Evolutionary conservation across 169 alveolate species (phyloP), one percentile per base, ranked within the genome.

Genomic region (Eimeria acervulina): DNA sequence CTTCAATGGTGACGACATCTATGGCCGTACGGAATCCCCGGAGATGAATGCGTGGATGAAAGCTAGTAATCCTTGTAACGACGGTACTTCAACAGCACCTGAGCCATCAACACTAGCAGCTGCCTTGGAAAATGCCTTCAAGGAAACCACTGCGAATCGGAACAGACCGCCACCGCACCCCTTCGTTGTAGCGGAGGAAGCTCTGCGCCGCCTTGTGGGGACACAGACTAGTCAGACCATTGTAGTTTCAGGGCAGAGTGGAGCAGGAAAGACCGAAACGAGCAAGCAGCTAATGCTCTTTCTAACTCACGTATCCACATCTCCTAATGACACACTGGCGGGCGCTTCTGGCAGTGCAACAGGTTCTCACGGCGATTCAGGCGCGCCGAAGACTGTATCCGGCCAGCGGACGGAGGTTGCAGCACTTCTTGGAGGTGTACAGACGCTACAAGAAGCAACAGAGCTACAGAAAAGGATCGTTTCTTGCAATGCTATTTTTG

Each of bases 201-300:
- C 96, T 51, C 95, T 87, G 74, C 59, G 96, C 28, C 95, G 95
- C 7, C 95, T 96, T 38, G 66, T 70, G 31, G 87, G 84, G 76
- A 93, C 83, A 26, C 63, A 87, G 38, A n/a, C n/a, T 63, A 87
- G 90, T 90, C 99, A 99, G 95, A 98, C 99, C 28, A 98, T 99
- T 44, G 99, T 99, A 63, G 99, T 99, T 85, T 98, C 99, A n/a
- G 99, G 99, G 1, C 99, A 99, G 96, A 98, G 99, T 80, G 99
- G 99, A 0, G 99, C 99, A 17, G 99, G 99, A 17, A 99, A 99
- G 97, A 99, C 99, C 2, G 99, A 99, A 98, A 99, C 99, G 59
- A 99, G 99, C 47, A 97, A 96, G 81, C 84, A 93, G 95, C 72
- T 96, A 42, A 96, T 95, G 97, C 95, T 68, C 33, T 96, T 93